Conservation (phyloP, 768 basidiomycete genomes). For the Terana coerulea region DNA sequence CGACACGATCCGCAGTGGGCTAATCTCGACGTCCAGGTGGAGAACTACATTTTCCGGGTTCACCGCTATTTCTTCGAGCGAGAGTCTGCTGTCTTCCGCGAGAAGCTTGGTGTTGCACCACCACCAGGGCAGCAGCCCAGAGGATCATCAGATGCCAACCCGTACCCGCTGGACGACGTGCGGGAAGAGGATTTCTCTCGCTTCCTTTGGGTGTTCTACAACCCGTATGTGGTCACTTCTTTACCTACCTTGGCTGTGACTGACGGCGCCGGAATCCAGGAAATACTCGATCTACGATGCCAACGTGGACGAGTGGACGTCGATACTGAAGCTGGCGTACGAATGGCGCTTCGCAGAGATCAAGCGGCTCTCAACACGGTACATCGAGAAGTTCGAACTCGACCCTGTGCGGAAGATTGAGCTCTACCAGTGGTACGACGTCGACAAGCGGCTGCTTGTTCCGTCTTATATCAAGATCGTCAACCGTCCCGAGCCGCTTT, state of each 20-base stretch:
- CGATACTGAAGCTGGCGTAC: conserved; percentile 49
- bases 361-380: conserved; percentile 46
- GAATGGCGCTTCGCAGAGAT: conserved; percentile 54
- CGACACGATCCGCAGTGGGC: background rate
- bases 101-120: conserved; percentile 16
- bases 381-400: conserved; percentile 44
- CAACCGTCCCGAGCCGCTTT: conserved; percentile 46
- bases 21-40: conserved; percentile 14
- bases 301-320: conserved; percentile 46
- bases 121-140: conserved; percentile 20
- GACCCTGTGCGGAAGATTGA: conserved; percentile 50
- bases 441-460: conserved; percentile 47
- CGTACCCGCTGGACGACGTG: conserved; percentile 26
- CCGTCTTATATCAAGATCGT: conserved; percentile 51
- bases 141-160: conserved; percentile 27
- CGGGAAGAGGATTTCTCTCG: conserved; percentile 25
- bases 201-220: conserved; percentile 32
- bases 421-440: conserved; percentile 48
- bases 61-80: conserved; percentile 29
- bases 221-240: conserved; percentile 22
- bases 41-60: conserved; percentile 28
- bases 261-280: conserved; percentile 31
- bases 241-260: background rate
- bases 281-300: conserved; percentile 54
- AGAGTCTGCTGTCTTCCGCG: conserved; percentile 25